Percentiles rank a stretch among this genome's conserved stretches.
Evolutionary conservation across 805 yeast genomes (phyloP).

Genomic region (Groenewaldozyma salmanticensis): DNA sequence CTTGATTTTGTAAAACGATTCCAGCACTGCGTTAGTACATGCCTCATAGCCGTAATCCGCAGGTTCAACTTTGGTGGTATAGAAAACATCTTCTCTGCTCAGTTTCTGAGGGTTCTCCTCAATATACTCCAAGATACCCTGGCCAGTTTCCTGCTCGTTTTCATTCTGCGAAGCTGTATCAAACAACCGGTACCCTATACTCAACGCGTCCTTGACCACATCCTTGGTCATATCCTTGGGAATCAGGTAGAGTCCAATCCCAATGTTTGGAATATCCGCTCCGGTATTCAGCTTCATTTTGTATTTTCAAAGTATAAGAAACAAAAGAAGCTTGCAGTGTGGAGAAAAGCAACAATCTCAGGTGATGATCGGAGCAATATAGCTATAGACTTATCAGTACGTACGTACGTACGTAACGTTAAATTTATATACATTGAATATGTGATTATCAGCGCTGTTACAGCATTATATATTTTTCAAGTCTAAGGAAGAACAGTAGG

Average conservation of each 20-base stretch:
- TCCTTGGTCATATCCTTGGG: slow-evolving; percentile 36
- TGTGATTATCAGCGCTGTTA: too few relatives aligned
- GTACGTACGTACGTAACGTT: too few relatives aligned
- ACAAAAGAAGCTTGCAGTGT: too few relatives aligned
- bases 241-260: slow-evolving; percentile 40
- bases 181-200: slow-evolving; percentile 60
- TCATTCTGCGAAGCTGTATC: slow-evolving; percentile 59
- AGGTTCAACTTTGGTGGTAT: slow-evolving; percentile 70
- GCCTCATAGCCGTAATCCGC: slow-evolving; percentile 39
- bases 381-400: too few relatives aligned
- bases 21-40: slow-evolving; percentile 38
- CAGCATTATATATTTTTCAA: too few relatives aligned
- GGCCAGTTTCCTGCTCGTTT: slow-evolving; percentile 52
- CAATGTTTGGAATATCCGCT: slow-evolving; percentile 10
- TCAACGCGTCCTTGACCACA: slow-evolving; percentile 44
- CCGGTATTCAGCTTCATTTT: slow-evolving; percentile 17
- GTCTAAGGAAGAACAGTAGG: slow-evolving; percentile 24
- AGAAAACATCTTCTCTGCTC: slow-evolving; percentile 39
- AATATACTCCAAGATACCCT: slow-evolving; percentile 47
- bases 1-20: slow-evolving; percentile 42
- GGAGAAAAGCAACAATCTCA: too few relatives aligned
- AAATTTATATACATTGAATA: too few relatives aligned
- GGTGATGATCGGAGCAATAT: too few relatives aligned
- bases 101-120: slow-evolving; percentile 40
- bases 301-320: too few relatives aligned